Conservation (phyloP, 1,139 yeast genomes). For the Pichia sp. region DNA sequence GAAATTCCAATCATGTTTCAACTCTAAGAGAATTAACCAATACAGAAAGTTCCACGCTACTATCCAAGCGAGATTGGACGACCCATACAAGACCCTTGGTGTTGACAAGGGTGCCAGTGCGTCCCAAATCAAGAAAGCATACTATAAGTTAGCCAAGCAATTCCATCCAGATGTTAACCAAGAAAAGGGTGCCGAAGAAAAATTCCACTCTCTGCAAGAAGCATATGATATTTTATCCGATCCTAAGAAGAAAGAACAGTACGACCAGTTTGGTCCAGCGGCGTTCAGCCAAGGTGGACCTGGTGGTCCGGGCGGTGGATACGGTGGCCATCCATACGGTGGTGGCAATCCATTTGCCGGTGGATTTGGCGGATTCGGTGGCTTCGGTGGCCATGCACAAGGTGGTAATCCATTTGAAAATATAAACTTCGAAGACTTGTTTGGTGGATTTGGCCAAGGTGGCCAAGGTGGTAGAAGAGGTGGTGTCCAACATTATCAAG, state of each 20-base stretch:
- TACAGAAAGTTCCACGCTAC: constrained; percentile 28
- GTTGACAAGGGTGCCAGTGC: constrained; percentile 68
- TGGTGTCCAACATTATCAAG: constrained; percentile 75
- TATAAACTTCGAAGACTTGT: constrained; percentile 82
- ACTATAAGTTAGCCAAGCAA: constrained; percentile 89
- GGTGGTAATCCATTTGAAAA: constrained; percentile 34
- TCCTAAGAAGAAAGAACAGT: constrained; percentile 83
- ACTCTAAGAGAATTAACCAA: not conserved
- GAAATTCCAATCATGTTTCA: no score
- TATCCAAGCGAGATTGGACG: constrained; percentile 34
- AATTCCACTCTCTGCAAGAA: constrained; percentile 90
- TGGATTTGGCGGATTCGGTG: constrained; percentile 25
- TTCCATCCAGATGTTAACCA: constrained; percentile 97
- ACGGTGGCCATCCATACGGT: constrained; percentile 35
- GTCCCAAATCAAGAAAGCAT: constrained; percentile 91
- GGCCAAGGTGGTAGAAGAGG: constrained; percentile 29
- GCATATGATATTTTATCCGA: constrained; percentile 92
- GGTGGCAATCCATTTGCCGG: constrained; percentile 34
- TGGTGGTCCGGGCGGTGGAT: constrained; percentile 36
- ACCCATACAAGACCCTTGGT: constrained; percentile 86
- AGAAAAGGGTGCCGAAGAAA: constrained; percentile 81
- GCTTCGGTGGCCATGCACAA: constrained; percentile 26
- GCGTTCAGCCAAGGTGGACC: constrained; percentile 58
- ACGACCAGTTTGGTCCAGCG: constrained; percentile 87
- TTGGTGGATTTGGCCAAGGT: constrained; percentile 46